These are phyloP conservation scores for Exobasidium cylindrosporum DNA, from an alignment of 1,284 basidiomycete species.

Conservation along the genomic window DNA sequence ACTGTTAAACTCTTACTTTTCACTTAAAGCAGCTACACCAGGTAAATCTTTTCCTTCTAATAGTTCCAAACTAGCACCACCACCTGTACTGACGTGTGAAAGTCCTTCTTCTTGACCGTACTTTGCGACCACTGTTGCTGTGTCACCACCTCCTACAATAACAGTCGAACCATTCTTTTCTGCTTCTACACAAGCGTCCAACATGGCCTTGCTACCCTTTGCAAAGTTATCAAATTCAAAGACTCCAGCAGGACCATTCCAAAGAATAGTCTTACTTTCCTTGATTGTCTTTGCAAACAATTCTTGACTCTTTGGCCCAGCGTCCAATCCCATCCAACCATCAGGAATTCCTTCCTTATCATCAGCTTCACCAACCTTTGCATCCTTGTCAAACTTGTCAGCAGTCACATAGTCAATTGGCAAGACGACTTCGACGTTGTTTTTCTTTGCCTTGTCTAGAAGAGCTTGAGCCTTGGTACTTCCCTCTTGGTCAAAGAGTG, in stretches of 20 bases:
- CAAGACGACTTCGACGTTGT: constrained; percentile 92
- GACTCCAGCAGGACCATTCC: constrained; percentile 88
- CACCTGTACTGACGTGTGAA: constrained; percentile 94
- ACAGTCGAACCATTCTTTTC: constrained; percentile 82
- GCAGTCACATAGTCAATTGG: constrained; percentile 92
- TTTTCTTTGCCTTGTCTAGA: constrained; percentile 87
- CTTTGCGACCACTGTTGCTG: constrained; percentile 59
- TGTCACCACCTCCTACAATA: constrained; percentile 66
- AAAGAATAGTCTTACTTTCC: constrained; percentile 92
- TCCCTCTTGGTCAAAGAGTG: constrained; percentile 88
- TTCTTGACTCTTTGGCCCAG: constrained; percentile 67
- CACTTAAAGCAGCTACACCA: constrained; percentile 39
- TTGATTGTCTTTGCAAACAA: constrained; percentile 77
- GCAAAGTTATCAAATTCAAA: constrained; percentile 95
- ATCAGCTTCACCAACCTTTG: constrained; percentile 72
- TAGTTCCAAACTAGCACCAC: constrained; percentile 90
- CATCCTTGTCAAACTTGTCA: constrained; percentile 92
- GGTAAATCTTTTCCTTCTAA: constrained; percentile 81
- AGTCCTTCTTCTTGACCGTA: constrained; percentile 74
- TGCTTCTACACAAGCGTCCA: constrained; percentile 84
- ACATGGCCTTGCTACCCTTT: constrained; percentile 76
- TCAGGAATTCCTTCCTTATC: constrained; percentile 84
- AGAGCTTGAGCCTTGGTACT: constrained; percentile 80
- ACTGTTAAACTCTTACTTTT: constrained; percentile 31
- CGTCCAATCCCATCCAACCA: constrained; percentile 86